Evolutionary conservation across 2,329 filamentous ascomycete species (phyloP).

Genomic region (Endocalyx cinctus): DNA sequence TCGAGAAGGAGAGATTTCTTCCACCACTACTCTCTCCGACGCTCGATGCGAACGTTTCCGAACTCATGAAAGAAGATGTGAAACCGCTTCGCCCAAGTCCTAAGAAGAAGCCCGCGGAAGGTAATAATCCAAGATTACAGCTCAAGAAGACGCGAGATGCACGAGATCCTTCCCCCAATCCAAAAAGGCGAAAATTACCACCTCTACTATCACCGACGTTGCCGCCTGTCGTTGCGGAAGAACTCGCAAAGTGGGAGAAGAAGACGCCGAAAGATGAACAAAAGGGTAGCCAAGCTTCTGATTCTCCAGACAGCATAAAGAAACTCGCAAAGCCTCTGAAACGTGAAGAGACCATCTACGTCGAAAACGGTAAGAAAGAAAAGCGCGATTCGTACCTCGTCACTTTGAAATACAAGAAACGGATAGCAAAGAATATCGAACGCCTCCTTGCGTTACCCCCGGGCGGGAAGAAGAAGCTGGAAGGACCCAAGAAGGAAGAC

Average conservation of each 20-base stretch:
- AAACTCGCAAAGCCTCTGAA: conserved; percentile 28
- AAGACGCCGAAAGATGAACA: conserved; percentile 22
- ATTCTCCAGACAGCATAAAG: conserved; percentile 30
- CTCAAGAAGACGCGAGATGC: conserved; percentile 24
- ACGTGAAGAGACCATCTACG: conserved; percentile 27
- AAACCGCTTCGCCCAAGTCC: conserved; percentile 21
- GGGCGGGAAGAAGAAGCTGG: conserved; percentile 28
- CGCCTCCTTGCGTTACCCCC: conserved; percentile 42
- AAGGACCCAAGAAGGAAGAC: conserved; percentile 32
- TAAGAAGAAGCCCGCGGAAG: conserved; percentile 29
- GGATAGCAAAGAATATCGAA: conserved; percentile 38
- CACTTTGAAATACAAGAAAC: conserved; percentile 45
- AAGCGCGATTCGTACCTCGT: conserved; percentile 34
- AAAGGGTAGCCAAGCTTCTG: conserved; percentile 22
- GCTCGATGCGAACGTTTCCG: conserved; percentile 28
- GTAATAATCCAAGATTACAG: conserved; percentile 20
- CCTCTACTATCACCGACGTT: conserved; percentile 52
- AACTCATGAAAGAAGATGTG: conserved; percentile 29
- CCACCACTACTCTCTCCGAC: conserved; percentile 52
- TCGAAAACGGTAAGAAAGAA: conserved; percentile 29
- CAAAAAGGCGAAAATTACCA: conserved; percentile 42
- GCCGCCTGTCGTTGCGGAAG: conserved; percentile 46
- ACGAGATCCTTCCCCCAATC: conserved; percentile 21
- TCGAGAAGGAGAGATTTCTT: conserved; percentile 34
- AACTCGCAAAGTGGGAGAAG: conserved; percentile 34